Conservation (phyloP, 257 asterid species). For the Anisodus tanguticus region DNA sequence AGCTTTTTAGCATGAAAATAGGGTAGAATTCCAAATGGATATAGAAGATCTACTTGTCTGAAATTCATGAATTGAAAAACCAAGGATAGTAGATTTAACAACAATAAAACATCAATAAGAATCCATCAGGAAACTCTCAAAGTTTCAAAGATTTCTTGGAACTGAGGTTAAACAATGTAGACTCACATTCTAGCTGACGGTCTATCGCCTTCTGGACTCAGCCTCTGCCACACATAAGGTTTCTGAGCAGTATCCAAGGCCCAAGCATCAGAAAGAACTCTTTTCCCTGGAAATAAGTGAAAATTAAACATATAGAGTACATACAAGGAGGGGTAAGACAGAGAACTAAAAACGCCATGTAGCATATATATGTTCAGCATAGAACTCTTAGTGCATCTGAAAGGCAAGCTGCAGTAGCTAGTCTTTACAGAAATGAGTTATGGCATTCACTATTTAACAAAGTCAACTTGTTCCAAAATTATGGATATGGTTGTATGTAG, state of each 20-base stretch:
- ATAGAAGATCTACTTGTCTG: neutral
- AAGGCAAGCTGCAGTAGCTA: conserved; percentile 8
- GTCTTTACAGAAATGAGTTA: neutral
- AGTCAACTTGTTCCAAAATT: neutral
- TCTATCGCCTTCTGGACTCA: conserved; percentile 92
- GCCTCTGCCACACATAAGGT: conserved; percentile 96
- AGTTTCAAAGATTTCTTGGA: conserved; percentile 16
- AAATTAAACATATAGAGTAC: neutral
- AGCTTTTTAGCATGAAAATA: no score
- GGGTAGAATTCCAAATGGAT: neutral
- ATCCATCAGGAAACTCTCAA: conserved; percentile 16
- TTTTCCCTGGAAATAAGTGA: conserved; percentile 63
- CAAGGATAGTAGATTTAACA: neutral
- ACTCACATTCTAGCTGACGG: conserved; percentile 98
- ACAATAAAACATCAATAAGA: conserved; percentile 20
- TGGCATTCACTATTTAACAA: neutral
- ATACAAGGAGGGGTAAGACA: neutral
- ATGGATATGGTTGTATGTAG: neutral
- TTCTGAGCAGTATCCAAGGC: conserved; percentile 98
- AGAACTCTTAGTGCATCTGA: conserved; percentile 25
- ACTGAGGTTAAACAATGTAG: conserved; percentile 29
- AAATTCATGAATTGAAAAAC: conserved; percentile 22
- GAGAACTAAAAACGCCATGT: neutral
- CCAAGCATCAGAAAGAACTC: conserved; percentile 98
- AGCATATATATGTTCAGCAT: conserved; percentile 9